phyloP scores from a whole-genome alignment of 768 basidiomycete species.

The Lactifluus hygrophoroides region DNA sequence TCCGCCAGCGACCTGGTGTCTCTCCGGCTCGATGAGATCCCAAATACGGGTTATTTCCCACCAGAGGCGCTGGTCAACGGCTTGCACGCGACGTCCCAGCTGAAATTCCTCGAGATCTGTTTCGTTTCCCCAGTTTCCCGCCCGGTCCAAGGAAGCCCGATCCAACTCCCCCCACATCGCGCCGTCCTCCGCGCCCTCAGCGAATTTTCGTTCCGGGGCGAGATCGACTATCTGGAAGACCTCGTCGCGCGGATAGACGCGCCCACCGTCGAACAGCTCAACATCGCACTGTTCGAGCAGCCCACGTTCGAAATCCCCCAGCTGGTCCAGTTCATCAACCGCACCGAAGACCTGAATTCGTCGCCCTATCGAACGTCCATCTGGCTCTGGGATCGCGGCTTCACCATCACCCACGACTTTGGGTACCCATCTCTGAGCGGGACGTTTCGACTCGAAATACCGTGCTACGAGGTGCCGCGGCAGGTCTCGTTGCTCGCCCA shows the following conservation, averaged over 20 bases:
- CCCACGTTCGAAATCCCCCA: not conserved
- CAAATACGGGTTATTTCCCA: constrained; percentile 2
- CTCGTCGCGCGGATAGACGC: constrained; percentile 5
- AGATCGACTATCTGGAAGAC: constrained; percentile 3
- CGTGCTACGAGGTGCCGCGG: not conserved
- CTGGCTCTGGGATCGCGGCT: not conserved
- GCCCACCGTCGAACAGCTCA: not conserved
- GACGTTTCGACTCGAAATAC: not conserved
- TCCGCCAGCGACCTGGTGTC: constrained; percentile 3
- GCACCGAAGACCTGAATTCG: not conserved
- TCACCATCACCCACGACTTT: constrained; percentile 3
- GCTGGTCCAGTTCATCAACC: constrained; percentile 1
- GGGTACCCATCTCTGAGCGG: not conserved
- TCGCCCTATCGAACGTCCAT: not conserved
- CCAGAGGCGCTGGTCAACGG: constrained; percentile 6
- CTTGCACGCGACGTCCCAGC: not conserved
- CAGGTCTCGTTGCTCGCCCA: not conserved
- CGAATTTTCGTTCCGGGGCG: constrained; percentile 9
- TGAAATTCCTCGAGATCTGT: not conserved
- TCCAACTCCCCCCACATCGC: not conserved
- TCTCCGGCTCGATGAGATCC: constrained; percentile 6
- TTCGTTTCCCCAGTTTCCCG: not conserved
- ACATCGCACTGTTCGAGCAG: not conserved
- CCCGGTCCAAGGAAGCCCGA: not conserved
- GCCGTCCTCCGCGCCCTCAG: not conserved